Evolutionary conservation across 2,329 filamentous ascomycete genomes (phyloP).

Genomic region (Boeremia exigua): DNA sequence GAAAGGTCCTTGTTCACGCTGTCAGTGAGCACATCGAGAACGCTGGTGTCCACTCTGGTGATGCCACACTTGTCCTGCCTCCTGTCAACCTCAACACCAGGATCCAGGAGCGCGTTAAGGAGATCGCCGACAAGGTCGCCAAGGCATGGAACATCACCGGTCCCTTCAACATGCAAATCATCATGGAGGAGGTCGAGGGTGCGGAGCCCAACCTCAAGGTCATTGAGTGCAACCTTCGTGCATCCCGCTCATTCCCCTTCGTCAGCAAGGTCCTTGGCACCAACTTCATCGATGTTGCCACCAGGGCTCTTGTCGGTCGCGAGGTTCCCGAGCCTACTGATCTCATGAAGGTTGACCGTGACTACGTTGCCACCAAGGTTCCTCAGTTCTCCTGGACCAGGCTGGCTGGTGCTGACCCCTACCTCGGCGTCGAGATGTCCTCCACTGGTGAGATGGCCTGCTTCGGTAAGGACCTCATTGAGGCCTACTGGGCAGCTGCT

Average conservation of each 20-base stretch:
- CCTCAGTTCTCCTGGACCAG: slow-evolving; percentile 99
- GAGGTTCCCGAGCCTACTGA: slow-evolving; percentile 85
- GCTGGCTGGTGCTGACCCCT: slow-evolving; percentile 94
- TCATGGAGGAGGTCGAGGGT: slow-evolving; percentile 83
- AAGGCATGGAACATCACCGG: slow-evolving; percentile 97
- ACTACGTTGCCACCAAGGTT: slow-evolving; percentile 96
- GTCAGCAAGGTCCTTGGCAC: slow-evolving; percentile 95
- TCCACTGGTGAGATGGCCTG: slow-evolving; percentile 98
- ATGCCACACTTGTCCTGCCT: slow-evolving; percentile 92
- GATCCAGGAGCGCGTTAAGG: slow-evolving; percentile 87
- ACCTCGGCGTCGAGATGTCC: slow-evolving; percentile 97
- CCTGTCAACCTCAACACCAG: slow-evolving; percentile 78
- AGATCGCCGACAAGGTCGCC: slow-evolving; percentile 94
- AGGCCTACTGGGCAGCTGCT: slow-evolving; percentile 96
- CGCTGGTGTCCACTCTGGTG: slow-evolving; percentile 96
- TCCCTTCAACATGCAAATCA: slow-evolving; percentile 99
- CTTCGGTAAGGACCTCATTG: slow-evolving; percentile 93
- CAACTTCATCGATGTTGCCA: slow-evolving; percentile 96
- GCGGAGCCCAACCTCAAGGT: slow-evolving; percentile 84
- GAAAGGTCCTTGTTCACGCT: slow-evolving; percentile 87
- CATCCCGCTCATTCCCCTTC: slow-evolving; percentile 97
- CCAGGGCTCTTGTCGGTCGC: slow-evolving; percentile 86
- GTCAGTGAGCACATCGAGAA: slow-evolving; percentile 96
- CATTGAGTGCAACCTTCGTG: slow-evolving; percentile 97
- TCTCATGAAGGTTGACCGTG: slow-evolving; percentile 85